phyloP scores from a whole-genome alignment of 148 eudicot species.

The Chenopodium album region DNA sequence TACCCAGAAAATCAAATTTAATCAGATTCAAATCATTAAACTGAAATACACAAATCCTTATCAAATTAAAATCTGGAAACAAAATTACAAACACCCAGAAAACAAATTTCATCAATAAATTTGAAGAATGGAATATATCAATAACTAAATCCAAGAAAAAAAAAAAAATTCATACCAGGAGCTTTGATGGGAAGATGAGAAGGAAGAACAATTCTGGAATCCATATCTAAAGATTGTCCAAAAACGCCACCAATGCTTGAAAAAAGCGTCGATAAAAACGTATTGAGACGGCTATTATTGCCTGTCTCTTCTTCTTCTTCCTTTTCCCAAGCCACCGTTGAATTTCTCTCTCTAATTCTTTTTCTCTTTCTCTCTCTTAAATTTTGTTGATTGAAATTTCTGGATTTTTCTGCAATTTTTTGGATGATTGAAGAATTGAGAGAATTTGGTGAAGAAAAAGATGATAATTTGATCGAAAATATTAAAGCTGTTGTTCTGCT shows the following conservation, averaged over 20 bases:
- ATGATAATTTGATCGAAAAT: neutral
- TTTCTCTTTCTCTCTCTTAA: neutral
- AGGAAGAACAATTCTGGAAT: slow-evolving; percentile 32
- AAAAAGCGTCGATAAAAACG: slow-evolving; percentile 48
- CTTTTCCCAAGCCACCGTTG: slow-evolving; percentile 50
- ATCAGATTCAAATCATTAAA: neutral
- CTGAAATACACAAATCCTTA: neutral
- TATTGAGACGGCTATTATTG: slow-evolving; percentile 56
- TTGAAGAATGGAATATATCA: neutral
- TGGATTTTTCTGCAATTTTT: neutral
- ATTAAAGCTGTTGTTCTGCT: slow-evolving; percentile 9
- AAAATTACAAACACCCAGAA: neutral
- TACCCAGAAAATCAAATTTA: too few species aligned
- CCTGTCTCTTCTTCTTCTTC: slow-evolving; percentile 44
- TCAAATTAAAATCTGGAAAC: neutral
- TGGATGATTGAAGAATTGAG: neutral
- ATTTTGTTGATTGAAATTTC: neutral
- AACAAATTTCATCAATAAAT: neutral
- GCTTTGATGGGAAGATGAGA: slow-evolving; percentile 30
- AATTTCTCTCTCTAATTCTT: neutral
- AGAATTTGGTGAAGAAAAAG: neutral
- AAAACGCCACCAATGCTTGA: slow-evolving; percentile 60
- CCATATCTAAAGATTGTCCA: slow-evolving; percentile 39
- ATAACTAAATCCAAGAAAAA: neutral
- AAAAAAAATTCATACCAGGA: slow-evolving; percentile 13